A percentile compares a stretch with the other conserved stretches of the same genome.
Evolutionary conservation across 2,329 filamentous ascomycete species (phyloP).

Genomic region (Simplicillium sp.): DNA sequence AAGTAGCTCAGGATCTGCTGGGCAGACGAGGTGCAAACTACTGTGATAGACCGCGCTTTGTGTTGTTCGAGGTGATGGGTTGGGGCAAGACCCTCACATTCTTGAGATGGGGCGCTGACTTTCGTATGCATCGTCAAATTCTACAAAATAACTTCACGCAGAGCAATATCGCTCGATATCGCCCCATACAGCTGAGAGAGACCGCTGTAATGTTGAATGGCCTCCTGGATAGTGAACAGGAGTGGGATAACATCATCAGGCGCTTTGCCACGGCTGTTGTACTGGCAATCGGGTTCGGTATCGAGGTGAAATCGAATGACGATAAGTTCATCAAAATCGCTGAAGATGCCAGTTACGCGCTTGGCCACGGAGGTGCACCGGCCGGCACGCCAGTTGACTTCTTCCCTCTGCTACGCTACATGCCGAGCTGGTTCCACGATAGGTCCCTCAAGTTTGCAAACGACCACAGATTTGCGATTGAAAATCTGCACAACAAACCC

Average conservation of each 20-base stretch:
- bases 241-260: conserved; percentile 26
- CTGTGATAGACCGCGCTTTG: conserved; percentile 33
- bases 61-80: conserved; percentile 31
- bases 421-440: conserved; percentile 28
- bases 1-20: conserved; percentile 31
- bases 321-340: conserved; percentile 32
- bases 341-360: conserved; percentile 16
- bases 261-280: conserved; percentile 31
- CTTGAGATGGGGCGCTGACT: conserved; percentile 29
- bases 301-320: conserved; percentile 22
- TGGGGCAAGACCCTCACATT: conserved; percentile 38
- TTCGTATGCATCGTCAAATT: conserved; percentile 32
- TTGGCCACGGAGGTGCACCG: conserved; percentile 18
- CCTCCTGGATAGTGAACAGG: conserved; percentile 18
- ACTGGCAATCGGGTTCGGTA: conserved; percentile 32
- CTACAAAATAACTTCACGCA: conserved; percentile 33
- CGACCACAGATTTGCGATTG: conserved; percentile 22
- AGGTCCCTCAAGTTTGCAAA: conserved; percentile 18
- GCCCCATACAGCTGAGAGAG: conserved; percentile 24
- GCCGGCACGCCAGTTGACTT: conserved; percentile 33
- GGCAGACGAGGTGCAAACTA: conserved; percentile 35
- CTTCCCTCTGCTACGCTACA: conserved; percentile 31
- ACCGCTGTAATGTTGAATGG: conserved; percentile 17
- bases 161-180: conserved; percentile 23
- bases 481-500: conserved; percentile 31